Conservation (phyloP, 768 basidiomycete species). For the Macrolepiota fuliginosa region DNA sequence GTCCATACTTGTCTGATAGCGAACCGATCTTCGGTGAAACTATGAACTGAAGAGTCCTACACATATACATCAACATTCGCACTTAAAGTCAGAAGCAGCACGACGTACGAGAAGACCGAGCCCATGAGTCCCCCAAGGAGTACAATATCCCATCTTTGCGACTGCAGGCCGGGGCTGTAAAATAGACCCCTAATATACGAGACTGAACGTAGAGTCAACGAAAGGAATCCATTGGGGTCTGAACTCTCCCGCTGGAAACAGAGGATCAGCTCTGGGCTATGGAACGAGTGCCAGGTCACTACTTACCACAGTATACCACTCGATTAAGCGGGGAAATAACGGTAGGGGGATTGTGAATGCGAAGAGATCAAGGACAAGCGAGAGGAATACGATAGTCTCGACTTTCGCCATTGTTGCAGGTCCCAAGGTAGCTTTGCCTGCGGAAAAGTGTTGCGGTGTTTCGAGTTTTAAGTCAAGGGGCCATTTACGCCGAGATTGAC, state of each 20-base stretch:
- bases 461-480: background rate
- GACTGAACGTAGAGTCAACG: slow-evolving; percentile 65
- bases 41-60: slow-evolving; percentile 78
- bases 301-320: slow-evolving; percentile 81
- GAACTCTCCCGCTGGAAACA: slow-evolving; percentile 63
- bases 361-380: slow-evolving; percentile 85
- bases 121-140: slow-evolving; percentile 94
- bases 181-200: slow-evolving; percentile 65
- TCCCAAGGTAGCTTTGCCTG: background rate
- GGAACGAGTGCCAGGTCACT: background rate
- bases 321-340: slow-evolving; percentile 94
- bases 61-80: slow-evolving; percentile 26
- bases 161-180: slow-evolving; percentile 55
- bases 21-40: slow-evolving; percentile 81
- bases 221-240: slow-evolving; percentile 68
- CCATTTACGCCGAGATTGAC: background rate
- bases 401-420: slow-evolving; percentile 53
- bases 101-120: slow-evolving; percentile 82
- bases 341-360: slow-evolving; percentile 96
- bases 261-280: slow-evolving; percentile 4
- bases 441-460: background rate
- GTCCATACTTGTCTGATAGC: slow-evolving; percentile 88
- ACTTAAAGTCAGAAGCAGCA: slow-evolving; percentile 13
- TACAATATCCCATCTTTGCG: slow-evolving; percentile 90
- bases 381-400: slow-evolving; percentile 84